Evolutionary conservation across 2,329 filamentous ascomycete species (phyloP).

Genomic region (Geoglossum cookeanum): DNA sequence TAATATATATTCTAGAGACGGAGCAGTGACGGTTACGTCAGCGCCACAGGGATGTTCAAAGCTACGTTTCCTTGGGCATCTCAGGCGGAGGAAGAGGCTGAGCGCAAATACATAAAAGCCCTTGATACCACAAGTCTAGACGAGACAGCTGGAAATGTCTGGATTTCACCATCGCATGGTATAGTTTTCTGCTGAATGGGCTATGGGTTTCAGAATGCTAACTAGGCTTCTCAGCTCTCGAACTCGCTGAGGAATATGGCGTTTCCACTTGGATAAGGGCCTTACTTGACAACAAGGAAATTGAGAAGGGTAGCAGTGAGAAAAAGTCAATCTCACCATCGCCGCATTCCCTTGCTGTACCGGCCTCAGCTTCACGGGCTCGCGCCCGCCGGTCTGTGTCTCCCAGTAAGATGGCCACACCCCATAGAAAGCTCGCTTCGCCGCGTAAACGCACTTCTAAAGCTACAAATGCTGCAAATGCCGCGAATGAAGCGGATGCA

Average conservation of each 20-base stretch:
- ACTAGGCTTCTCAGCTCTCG: slow-evolving; percentile 41
- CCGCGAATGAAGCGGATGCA: slow-evolving; percentile 21
- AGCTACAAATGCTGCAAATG: slow-evolving; percentile 28
- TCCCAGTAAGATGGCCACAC: slow-evolving; percentile 28
- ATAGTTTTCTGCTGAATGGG: slow-evolving; percentile 7
- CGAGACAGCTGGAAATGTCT: slow-evolving; percentile 91
- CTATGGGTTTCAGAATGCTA: background rate
- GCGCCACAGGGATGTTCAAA: slow-evolving; percentile 84
- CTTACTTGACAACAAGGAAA: slow-evolving; percentile 75
- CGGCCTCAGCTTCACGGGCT: slow-evolving; percentile 24
- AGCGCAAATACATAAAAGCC: slow-evolving; percentile 71
- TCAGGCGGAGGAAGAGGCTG: slow-evolving; percentile 49
- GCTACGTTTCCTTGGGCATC: slow-evolving; percentile 68
- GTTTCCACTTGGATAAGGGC: slow-evolving; percentile 78
- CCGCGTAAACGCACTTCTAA: slow-evolving; percentile 35
- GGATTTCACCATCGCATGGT: slow-evolving; percentile 68
- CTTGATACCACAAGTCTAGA: slow-evolving; percentile 66
- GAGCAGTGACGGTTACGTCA: slow-evolving; percentile 67
- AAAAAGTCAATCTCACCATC: slow-evolving; percentile 63
- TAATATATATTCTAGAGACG: slow-evolving; percentile 35
- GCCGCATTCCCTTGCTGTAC: slow-evolving; percentile 51
- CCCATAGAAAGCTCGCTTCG: slow-evolving; percentile 30
- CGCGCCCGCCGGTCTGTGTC: slow-evolving; percentile 39
- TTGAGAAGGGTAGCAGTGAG: slow-evolving; percentile 44
- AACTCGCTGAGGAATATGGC: slow-evolving; percentile 69